These are phyloP conservation scores for Talaromyces amestolkiae DNA, from an alignment of 2,329 filamentous ascomycete genomes.

Conservation along the genomic window DNA sequence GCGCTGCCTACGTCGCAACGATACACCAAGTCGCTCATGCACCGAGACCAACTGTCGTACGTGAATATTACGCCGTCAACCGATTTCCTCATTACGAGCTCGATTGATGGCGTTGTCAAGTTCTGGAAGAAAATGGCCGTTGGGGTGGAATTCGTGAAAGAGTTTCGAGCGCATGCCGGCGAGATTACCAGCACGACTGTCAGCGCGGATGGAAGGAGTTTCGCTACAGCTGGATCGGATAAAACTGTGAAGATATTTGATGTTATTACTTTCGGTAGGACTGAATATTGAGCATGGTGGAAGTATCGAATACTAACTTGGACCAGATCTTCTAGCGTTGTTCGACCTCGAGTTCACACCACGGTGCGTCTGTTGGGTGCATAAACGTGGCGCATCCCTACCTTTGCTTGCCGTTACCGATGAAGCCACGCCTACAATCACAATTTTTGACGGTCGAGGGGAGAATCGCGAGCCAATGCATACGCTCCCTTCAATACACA, in stretches of 20 bases:
- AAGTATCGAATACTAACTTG: conserved; percentile 20
- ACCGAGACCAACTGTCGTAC: conserved; percentile 90
- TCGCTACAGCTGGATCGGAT: conserved; percentile 74
- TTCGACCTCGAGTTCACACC: conserved; percentile 73
- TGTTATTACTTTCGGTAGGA: conserved; percentile 69
- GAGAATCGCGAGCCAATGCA: conserved; percentile 75
- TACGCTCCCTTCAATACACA: conserved; percentile 74
- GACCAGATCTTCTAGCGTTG: conserved; percentile 72
- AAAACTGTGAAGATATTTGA: conserved; percentile 56
- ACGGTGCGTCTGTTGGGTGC: conserved; percentile 86
- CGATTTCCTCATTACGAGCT: conserved; percentile 93
- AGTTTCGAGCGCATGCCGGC: conserved; percentile 86
- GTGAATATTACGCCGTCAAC: conserved; percentile 84
- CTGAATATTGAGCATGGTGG: neutral
- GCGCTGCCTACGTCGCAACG: conserved; percentile 76
- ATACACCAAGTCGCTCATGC: conserved; percentile 97
- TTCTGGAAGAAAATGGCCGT: conserved; percentile 97
- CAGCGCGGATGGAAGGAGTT: conserved; percentile 87
- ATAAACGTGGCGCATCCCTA: conserved; percentile 79
- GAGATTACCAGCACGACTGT: conserved; percentile 81
- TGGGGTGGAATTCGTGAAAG: conserved; percentile 96
- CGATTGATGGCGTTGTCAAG: conserved; percentile 92
- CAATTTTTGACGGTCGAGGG: conserved; percentile 85
- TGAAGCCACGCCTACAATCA: conserved; percentile 67
- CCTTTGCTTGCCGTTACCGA: conserved; percentile 83